These are phyloP conservation scores for Adiantum capillusveneris DNA, from an alignment of 75 land plant genomes.

Conservation along the genomic window DNA sequence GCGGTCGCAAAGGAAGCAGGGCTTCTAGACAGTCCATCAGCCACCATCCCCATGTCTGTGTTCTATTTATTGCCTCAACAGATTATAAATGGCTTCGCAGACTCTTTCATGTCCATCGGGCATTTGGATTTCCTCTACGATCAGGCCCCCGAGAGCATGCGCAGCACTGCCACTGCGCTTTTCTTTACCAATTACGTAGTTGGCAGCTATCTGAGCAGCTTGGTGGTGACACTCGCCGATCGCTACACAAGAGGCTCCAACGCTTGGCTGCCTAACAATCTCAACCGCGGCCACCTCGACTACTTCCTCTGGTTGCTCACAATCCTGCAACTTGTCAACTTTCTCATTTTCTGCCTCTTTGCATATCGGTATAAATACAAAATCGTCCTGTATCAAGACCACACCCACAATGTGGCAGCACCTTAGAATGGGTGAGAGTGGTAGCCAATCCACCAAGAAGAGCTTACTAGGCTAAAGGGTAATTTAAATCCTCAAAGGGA, in stretches of 20 bases:
- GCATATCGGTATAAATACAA: background rate
- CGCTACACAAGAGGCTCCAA: background rate
- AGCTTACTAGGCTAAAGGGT: no score
- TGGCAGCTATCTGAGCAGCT: conserved; percentile 11
- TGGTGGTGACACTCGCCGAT: conserved; percentile 8
- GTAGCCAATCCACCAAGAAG: no score
- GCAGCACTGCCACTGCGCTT: conserved; percentile 18
- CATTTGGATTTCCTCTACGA: conserved; percentile 24
- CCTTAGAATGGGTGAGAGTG: no score
- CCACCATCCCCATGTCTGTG: no score
- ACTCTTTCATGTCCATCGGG: conserved; percentile 10
- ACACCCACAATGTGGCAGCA: no score
- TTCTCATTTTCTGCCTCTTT: conserved; percentile 2
- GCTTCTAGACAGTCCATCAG: no score
- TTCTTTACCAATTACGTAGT: background rate
- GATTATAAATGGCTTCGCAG: conserved; percentile 14
- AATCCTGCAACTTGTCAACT: conserved; percentile 1
- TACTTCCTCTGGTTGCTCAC: conserved; percentile 12
- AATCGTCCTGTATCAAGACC: no score
- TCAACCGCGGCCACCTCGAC: conserved; percentile 18
- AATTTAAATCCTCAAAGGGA: no score
- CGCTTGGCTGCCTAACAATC: conserved; percentile 20
- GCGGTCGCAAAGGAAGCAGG: no score
- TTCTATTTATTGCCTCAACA: no score
- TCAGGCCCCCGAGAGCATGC: conserved; percentile 27